These are phyloP conservation scores for Vanderwaltozyma tropicalis DNA, from an alignment of 805 yeast species.

Conservation along the genomic window DNA sequence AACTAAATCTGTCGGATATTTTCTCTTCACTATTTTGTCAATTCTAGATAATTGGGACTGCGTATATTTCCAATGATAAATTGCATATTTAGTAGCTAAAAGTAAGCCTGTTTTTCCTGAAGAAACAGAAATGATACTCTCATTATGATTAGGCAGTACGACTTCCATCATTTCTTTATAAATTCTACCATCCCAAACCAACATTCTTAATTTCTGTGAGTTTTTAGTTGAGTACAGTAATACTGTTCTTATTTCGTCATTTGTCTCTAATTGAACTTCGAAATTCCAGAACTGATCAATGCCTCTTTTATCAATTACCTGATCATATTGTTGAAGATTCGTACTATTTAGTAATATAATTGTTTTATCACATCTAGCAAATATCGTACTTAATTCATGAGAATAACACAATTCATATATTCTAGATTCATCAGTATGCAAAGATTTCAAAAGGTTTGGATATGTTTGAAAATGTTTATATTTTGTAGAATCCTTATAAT, in stretches of 20 bases:
- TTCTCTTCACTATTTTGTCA: slow-evolving; percentile 14
- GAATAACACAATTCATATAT: slow-evolving; percentile 18
- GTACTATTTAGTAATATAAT: slow-evolving; percentile 21
- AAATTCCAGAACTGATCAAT: slow-evolving; percentile 20
- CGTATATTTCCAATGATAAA: slow-evolving; percentile 19
- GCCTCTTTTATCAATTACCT: slow-evolving; percentile 25
- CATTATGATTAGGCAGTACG: slow-evolving; percentile 11
- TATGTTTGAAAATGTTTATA: slow-evolving; percentile 22
- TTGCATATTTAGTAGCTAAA: slow-evolving; percentile 14
- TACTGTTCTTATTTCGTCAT: slow-evolving; percentile 9
- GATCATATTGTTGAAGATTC: slow-evolving; percentile 25
- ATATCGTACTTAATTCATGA: slow-evolving; percentile 19
- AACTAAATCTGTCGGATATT: slow-evolving; percentile 14
- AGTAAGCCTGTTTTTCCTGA: slow-evolving; percentile 12
- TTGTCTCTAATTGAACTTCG: slow-evolving; percentile 5
- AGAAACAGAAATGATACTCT: slow-evolving; percentile 12
- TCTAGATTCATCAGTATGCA: slow-evolving; percentile 10
- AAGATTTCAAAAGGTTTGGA: slow-evolving; percentile 16
- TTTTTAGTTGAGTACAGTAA: slow-evolving; percentile 13
- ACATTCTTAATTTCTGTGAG: slow-evolving; percentile 14
- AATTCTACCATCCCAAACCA: slow-evolving; percentile 22
- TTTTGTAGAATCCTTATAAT: slow-evolving; percentile 14
- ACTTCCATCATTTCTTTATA: slow-evolving; percentile 20
- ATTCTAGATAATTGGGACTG: slow-evolving; percentile 9
- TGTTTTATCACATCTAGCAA: slow-evolving; percentile 19